These are phyloP conservation scores for Diaporthe citriasiana DNA, from an alignment of 2,329 filamentous ascomycete genomes.

Conservation along the genomic window DNA sequence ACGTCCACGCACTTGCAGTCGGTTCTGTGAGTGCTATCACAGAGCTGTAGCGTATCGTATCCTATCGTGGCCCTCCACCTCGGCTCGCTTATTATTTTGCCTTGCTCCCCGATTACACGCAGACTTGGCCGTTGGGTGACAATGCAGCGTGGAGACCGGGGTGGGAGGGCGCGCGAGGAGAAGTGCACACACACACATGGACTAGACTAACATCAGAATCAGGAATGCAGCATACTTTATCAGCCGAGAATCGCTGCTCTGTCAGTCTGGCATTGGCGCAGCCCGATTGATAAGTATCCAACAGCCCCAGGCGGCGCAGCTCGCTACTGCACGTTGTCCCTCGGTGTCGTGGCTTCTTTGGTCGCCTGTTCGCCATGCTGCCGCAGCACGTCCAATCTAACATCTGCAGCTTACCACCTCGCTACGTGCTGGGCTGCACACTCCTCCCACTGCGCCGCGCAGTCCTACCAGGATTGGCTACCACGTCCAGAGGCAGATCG, in stretches of 20 bases:
- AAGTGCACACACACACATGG: slow-evolving; percentile 14
- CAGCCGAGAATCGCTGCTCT: slow-evolving; percentile 20
- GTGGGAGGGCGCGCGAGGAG: slow-evolving; percentile 11
- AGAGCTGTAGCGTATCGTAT: slow-evolving; percentile 16
- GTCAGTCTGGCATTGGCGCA: slow-evolving; percentile 24
- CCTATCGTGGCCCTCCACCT: slow-evolving; percentile 30
- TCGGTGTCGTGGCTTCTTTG: slow-evolving; percentile 16
- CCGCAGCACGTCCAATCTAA: slow-evolving; percentile 33
- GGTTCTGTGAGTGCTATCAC: slow-evolving; percentile 23
- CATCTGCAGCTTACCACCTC: slow-evolving; percentile 33
- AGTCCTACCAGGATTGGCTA: slow-evolving; percentile 22
- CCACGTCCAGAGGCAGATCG: slow-evolving; percentile 21
- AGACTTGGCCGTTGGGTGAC: slow-evolving; percentile 30
- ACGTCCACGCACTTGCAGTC: not conserved
- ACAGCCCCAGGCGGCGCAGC: slow-evolving; percentile 19
- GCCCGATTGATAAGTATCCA: slow-evolving; percentile 23
- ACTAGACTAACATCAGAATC: slow-evolving; percentile 14
- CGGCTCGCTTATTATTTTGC: slow-evolving; percentile 24
- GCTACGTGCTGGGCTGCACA: slow-evolving; percentile 6
- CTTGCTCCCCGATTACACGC: slow-evolving; percentile 30
- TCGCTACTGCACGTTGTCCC: slow-evolving; percentile 20
- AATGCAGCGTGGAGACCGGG: slow-evolving; percentile 28
- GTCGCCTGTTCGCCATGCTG: slow-evolving; percentile 22
- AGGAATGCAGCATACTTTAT: slow-evolving; percentile 37
- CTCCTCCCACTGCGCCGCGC: slow-evolving; percentile 8